A percentile compares a stretch with the other conserved stretches of the same genome.
These are phyloP conservation scores for Calonectria honghensis DNA, from an alignment of 2,329 filamentous ascomycete species.

Conservation along the genomic window DNA sequence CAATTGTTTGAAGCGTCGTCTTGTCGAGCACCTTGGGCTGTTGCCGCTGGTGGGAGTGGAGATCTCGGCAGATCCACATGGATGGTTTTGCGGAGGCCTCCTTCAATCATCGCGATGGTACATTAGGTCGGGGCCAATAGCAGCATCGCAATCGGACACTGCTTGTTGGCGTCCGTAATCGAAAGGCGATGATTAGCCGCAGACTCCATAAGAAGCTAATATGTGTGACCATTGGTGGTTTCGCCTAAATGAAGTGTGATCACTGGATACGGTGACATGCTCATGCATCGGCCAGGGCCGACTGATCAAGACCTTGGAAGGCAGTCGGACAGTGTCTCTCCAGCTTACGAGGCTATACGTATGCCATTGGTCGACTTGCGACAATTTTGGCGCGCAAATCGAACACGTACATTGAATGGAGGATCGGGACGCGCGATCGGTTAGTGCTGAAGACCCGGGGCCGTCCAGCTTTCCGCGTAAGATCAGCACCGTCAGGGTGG, in stretches of 20 bases:
- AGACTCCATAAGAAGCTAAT: no score
- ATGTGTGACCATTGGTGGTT: not conserved
- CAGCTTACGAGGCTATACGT: not conserved
- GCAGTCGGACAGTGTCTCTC: not conserved
- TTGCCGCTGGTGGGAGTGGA: not conserved
- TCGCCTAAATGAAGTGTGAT: not conserved
- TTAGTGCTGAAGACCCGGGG: not conserved
- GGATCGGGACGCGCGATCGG: not conserved
- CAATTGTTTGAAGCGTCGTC: not conserved
- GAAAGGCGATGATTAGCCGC: not conserved
- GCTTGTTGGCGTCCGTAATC: not conserved
- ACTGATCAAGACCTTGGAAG: not conserved
- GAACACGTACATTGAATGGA: not conserved
- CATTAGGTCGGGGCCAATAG: not conserved
- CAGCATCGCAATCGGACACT: not conserved
- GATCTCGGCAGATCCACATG: not conserved
- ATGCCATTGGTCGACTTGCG: not conserved
- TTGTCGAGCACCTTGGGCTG: not conserved
- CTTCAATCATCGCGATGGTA: not conserved
- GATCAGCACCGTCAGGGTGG: not conserved
- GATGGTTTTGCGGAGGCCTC: slow-evolving; percentile 9
- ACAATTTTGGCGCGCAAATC: not conserved
- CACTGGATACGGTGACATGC: not conserved
- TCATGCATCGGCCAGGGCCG: not conserved
- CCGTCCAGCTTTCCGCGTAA: not conserved